Evolutionary conservation across 1,284 basidiomycete species (phyloP).

Genomic region (Cryptococcus deneoformans): DNA sequence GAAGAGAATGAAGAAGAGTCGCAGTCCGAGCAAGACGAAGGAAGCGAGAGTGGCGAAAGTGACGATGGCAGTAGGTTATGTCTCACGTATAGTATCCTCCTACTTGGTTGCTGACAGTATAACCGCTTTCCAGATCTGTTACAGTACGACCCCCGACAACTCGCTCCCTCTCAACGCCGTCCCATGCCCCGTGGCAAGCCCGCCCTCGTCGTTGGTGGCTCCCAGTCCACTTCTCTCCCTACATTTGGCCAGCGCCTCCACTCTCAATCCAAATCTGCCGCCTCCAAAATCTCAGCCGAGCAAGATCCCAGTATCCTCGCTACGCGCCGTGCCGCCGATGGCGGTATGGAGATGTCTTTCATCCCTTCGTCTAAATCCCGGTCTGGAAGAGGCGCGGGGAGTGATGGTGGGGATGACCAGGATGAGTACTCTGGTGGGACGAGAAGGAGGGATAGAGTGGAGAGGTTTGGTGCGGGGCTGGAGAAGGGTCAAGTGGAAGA

Average conservation of each 20-base stretch:
- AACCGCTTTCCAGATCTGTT: slow-evolving; percentile 35
- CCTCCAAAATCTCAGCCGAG: slow-evolving; percentile 5
- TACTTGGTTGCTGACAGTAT: no score
- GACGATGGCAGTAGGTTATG: slow-evolving; percentile 45
- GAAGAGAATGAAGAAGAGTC: slow-evolving; percentile 43
- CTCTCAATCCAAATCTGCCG: slow-evolving; percentile 13
- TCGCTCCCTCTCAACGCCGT: slow-evolving; percentile 38
- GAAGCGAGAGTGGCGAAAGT: slow-evolving; percentile 54
- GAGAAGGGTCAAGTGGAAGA: slow-evolving; percentile 62
- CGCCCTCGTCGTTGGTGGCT: slow-evolving; percentile 31
- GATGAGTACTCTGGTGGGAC: slow-evolving; percentile 43
- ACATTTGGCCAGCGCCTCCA: slow-evolving; percentile 49
- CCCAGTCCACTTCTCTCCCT: slow-evolving; percentile 18
- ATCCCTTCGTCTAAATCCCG: slow-evolving; percentile 39
- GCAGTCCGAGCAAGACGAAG: slow-evolving; percentile 48
- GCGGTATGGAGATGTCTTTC: slow-evolving; percentile 56
- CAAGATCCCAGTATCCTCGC: slow-evolving; percentile 36
- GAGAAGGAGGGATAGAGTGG: slow-evolving; percentile 59
- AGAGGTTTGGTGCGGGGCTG: slow-evolving; percentile 78
- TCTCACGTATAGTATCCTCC: no score
- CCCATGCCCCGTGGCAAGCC: slow-evolving; percentile 26
- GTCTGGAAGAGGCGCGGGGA: slow-evolving; percentile 40
- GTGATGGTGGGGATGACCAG: slow-evolving; percentile 20
- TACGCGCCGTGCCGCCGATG: slow-evolving; percentile 44
- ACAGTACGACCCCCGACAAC: slow-evolving; percentile 52